phyloP scores from a whole-genome alignment of 768 basidiomycete genomes.

The Lactarius sp. region DNA sequence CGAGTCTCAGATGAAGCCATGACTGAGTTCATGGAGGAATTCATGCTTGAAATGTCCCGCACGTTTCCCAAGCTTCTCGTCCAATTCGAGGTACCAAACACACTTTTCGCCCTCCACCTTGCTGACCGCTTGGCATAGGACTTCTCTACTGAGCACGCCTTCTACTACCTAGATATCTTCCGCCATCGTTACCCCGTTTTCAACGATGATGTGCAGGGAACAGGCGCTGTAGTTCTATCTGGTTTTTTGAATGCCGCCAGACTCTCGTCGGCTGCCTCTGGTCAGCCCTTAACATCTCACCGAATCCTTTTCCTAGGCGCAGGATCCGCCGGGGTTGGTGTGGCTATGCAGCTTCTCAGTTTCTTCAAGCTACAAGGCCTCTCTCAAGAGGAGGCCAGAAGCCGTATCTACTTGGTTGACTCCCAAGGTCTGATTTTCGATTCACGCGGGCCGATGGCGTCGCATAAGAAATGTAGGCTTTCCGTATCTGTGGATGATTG shows the following conservation, averaged over 20 bases:
- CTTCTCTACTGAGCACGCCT: slow-evolving; percentile 90
- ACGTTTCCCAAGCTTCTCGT: slow-evolving; percentile 78
- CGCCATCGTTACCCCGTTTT: slow-evolving; percentile 72
- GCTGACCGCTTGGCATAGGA: slow-evolving; percentile 44
- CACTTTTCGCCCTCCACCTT: neutral
- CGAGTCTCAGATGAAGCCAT: slow-evolving; percentile 61
- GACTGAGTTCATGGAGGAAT: slow-evolving; percentile 86
- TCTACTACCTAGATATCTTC: slow-evolving; percentile 75
- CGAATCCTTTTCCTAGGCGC: slow-evolving; percentile 91
- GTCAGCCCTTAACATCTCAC: slow-evolving; percentile 61
- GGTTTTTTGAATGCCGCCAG: slow-evolving; percentile 88
- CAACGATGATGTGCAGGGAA: slow-evolving; percentile 50
- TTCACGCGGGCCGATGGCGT: slow-evolving; percentile 64
- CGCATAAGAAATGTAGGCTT: slow-evolving; percentile 74
- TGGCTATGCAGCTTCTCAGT: slow-evolving; percentile 81
- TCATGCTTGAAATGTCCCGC: slow-evolving; percentile 75
- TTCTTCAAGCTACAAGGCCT: slow-evolving; percentile 84
- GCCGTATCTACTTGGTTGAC: slow-evolving; percentile 77
- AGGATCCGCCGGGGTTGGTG: slow-evolving; percentile 88
- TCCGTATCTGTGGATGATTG: neutral
- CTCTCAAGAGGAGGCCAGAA: slow-evolving; percentile 68
- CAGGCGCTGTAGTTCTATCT: slow-evolving; percentile 86
- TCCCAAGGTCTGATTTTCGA: slow-evolving; percentile 82
- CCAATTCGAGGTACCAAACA: slow-evolving; percentile 65
- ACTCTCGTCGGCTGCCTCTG: slow-evolving; percentile 66